A percentile compares a stretch with the other conserved stretches of the same genome.
phyloP scores from a whole-genome alignment of 495 filamentous ascomycete genomes.

The Podospora didyma region DNA sequence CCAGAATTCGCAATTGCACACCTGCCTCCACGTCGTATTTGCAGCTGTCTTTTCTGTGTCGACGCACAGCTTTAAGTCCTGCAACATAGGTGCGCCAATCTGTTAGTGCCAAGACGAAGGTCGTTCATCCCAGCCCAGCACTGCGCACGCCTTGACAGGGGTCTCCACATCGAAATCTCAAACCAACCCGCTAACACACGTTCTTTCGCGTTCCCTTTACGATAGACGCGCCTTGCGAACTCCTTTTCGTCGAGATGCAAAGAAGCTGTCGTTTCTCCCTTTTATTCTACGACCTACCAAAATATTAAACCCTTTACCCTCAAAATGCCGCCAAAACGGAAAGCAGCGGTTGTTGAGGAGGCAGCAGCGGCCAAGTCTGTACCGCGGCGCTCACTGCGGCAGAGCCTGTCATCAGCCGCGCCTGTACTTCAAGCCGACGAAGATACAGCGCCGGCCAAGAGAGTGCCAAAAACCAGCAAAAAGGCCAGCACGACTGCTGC shows the following conservation, averaged over 20 bases:
- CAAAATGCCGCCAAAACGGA: slow-evolving; percentile 36
- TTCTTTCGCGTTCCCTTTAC: too few relatives aligned
- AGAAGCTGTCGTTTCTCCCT: neutral
- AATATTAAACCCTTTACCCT: neutral
- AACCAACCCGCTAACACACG: neutral
- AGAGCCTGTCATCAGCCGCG: neutral
- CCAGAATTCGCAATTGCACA: too few relatives aligned
- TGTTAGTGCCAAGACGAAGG: too few relatives aligned
- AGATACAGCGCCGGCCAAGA: neutral
- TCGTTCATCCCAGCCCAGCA: neutral
- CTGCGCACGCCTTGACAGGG: neutral
- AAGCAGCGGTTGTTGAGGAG: slow-evolving; percentile 19
- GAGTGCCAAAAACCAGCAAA: neutral
- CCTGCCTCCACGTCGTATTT: too few relatives aligned
- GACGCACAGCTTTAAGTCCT: too few relatives aligned
- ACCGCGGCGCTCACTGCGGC: slow-evolving; percentile 20
- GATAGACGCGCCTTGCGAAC: too few relatives aligned
- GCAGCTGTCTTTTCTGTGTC: too few relatives aligned
- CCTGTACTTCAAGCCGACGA: neutral
- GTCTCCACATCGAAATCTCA: neutral
- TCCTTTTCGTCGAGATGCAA: too few relatives aligned
- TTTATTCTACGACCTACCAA: neutral
- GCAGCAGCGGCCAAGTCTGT: slow-evolving; percentile 6
- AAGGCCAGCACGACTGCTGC: neutral
- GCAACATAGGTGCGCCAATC: too few relatives aligned